phyloP scores from a whole-genome alignment of 208 protist genomes.

The Acanthamoeba triangularis region DNA sequence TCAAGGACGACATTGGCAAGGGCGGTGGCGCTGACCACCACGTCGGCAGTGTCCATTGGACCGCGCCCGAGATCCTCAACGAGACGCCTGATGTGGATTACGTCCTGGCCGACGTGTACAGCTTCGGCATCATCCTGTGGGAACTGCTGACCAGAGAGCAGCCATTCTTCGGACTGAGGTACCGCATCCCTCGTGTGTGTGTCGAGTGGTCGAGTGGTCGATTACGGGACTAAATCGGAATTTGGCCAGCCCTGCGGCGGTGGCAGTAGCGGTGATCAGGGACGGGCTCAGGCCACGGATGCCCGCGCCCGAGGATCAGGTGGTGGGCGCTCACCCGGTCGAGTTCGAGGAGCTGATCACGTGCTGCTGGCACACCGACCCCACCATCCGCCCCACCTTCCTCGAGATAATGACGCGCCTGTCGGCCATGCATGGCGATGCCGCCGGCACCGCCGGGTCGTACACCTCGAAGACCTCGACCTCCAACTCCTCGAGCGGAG shows the following conservation, averaged over 20 bases:
- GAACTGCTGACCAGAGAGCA: background rate
- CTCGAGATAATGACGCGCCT: slow-evolving; percentile 56
- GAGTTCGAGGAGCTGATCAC: slow-evolving; percentile 55
- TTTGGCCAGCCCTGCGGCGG: slow-evolving; percentile 57
- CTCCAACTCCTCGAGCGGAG: background rate
- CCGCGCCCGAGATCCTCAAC: slow-evolving; percentile 40
- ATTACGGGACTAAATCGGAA: no score
- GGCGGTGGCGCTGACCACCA: background rate
- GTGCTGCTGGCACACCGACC: slow-evolving; percentile 50
- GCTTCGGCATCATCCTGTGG: background rate
- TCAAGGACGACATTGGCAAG: background rate
- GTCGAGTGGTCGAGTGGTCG: no score
- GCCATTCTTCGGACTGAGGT: background rate
- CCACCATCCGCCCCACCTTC: slow-evolving; percentile 61
- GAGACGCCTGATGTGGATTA: background rate
- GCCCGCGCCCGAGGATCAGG: background rate
- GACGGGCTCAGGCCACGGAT: slow-evolving; percentile 26
- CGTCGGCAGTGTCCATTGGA: slow-evolving; percentile 46
- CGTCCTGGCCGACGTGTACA: slow-evolving; percentile 1
- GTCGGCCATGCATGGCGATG: slow-evolving; percentile 8
- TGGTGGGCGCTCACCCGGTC: background rate
- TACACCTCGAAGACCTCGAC: background rate
- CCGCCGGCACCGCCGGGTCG: background rate
- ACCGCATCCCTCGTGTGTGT: no score
- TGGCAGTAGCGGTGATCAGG: slow-evolving; percentile 56